These are phyloP conservation scores for Akanthomyces dipterigenus DNA, from an alignment of 2,329 filamentous ascomycete genomes.

Conservation along the genomic window DNA sequence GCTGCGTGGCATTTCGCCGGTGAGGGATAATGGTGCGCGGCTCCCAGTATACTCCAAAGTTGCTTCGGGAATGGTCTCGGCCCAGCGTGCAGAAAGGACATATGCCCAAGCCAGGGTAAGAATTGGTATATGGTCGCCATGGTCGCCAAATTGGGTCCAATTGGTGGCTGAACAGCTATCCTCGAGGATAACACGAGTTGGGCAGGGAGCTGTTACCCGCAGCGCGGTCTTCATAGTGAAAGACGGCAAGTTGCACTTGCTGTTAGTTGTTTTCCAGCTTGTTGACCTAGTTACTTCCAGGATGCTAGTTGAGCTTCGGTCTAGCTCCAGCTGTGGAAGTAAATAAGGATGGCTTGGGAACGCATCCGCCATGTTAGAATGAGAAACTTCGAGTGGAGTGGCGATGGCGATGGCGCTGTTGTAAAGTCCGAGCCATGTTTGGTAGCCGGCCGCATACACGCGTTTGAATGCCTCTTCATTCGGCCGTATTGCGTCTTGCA, in stretches of 20 bases:
- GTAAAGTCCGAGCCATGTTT: constrained; percentile 5
- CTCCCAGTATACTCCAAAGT: constrained; percentile 7
- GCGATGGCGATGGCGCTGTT: background rate
- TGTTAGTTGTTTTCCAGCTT: background rate
- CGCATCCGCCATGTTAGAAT: constrained; percentile 1
- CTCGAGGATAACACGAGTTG: background rate
- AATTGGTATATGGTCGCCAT: constrained; percentile 6
- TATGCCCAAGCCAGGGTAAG: constrained; percentile 16
- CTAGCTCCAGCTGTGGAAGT: background rate
- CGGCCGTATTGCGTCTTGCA: constrained; percentile 8
- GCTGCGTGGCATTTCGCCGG: background rate
- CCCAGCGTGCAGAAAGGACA: constrained; percentile 14
- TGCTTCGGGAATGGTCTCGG: constrained; percentile 12
- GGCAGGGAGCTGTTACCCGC: background rate
- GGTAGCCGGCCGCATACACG: constrained; percentile 8
- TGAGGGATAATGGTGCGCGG: background rate
- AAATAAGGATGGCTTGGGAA: constrained; percentile 9
- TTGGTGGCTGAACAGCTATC: background rate
- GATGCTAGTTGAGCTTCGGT: background rate
- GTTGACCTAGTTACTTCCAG: background rate
- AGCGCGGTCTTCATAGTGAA: background rate
- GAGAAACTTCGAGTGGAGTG: background rate
- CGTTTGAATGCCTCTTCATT: constrained; percentile 4
- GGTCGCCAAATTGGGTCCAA: background rate
- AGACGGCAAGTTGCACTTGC: background rate